Base-by-base conservation (phyloP, 2,329 filamentous ascomycete species). In the Monilinia polystroma region DNA sequence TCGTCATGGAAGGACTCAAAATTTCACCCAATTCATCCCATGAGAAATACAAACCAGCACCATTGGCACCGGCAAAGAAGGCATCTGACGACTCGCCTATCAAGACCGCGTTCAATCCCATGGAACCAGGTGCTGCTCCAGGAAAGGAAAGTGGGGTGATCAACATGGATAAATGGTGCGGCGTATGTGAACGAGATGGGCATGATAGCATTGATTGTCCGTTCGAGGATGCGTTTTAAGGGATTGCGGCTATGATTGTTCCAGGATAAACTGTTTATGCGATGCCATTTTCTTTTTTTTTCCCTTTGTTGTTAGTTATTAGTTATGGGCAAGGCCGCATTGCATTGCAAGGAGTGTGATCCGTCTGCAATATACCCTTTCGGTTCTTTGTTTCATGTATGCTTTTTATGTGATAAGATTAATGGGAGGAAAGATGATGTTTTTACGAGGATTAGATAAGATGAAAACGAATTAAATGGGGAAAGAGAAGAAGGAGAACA, bases 191-290 rank as follows among this genome's bases (percentile, higher is more conserved):
- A 81, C 87, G 92, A 69, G 95, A 99, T 75, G 95, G 95, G 18
- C 95, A 99, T 77, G 91, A 97, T 78, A 97, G 94, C 75, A 93
- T 96, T 69, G 92, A 96, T 78, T 97, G 93, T 79, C 93, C 93
- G 16, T 90, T 96, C 78, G 93, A 97, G 79, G 92, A 96, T 78
- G 87, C 87, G 41, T 90, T 89, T 71, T 89, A 80, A 45, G 32
- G 51, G 16, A 51, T 26, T 41, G 23, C 32, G 35, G 29, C 47
- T 38, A 20, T 35, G 10, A 23, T 20, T 52, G 14, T 23, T 62
- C 32, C n/a, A 51, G 58, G 58, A 62, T 51, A 51, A 18, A 49
- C 45, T 38, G 20, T 60, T n/a, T 26, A 3, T 12, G 23, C 26
- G 26, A 60, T 35, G 58, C 20, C n/a, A 18, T 38, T 20, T 38